These are phyloP conservation scores for Nicotiana attenuata DNA, from an alignment of 257 asterid genomes.

Conservation along the genomic window DNA sequence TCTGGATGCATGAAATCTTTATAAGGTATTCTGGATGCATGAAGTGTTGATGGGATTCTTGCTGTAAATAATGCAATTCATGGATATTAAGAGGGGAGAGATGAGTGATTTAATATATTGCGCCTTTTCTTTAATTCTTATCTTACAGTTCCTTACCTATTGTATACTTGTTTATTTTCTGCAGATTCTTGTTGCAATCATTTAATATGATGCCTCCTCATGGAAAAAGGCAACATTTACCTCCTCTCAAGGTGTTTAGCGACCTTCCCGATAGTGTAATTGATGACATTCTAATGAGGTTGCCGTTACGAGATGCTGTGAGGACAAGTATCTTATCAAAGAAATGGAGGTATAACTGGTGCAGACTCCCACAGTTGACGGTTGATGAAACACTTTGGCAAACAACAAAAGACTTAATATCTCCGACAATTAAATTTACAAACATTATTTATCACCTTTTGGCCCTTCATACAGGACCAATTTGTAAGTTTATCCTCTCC, in stretches of 20 bases:
- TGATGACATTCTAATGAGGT: background rate
- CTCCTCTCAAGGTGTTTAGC: background rate
- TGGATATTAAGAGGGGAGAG: background rate
- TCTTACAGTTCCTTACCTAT: background rate
- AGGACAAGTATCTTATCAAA: conserved; percentile 6
- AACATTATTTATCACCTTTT: background rate
- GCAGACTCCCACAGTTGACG: background rate
- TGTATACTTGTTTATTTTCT: background rate
- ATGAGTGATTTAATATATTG: background rate
- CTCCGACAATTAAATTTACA: background rate
- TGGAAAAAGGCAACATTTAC: background rate
- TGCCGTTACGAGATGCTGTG: background rate
- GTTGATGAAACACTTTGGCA: background rate
- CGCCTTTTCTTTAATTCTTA: too few relatives aligned
- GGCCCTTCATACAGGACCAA: conserved; percentile 1
- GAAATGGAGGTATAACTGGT: background rate
- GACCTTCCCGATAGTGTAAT: background rate
- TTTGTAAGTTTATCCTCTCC: conserved; percentile 4
- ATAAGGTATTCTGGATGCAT: background rate
- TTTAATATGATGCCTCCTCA: background rate
- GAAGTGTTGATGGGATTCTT: background rate
- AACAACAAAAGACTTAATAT: background rate
- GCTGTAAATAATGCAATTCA: background rate
- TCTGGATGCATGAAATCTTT: background rate
- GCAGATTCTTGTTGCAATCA: background rate